phyloP scores from a whole-genome alignment of 75 land plant genomes.

The Sequoia sempervirens region DNA sequence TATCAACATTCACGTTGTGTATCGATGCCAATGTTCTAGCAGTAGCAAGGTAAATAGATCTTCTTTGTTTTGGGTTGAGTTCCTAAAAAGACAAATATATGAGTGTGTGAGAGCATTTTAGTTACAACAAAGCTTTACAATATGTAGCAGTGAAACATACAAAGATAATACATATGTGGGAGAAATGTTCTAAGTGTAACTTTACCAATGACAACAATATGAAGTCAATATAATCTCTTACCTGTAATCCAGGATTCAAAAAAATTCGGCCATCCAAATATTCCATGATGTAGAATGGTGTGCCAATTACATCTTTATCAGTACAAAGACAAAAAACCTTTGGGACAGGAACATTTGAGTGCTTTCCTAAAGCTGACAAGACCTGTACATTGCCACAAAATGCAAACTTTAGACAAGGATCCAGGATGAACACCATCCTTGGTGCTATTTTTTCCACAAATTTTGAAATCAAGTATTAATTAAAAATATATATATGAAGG shows the following conservation, averaged over 20 bases:
- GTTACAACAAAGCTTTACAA: background rate
- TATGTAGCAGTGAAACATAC: slow-evolving; percentile 1
- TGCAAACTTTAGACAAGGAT: background rate
- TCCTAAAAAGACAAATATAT: slow-evolving; percentile 29
- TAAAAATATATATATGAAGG: background rate
- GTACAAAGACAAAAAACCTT: slow-evolving; percentile 80
- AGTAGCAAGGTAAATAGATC: slow-evolving; percentile 63
- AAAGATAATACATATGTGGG: background rate
- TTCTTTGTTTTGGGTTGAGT: slow-evolving; percentile 51
- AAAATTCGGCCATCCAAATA: slow-evolving; percentile 87
- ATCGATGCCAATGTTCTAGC: slow-evolving; percentile 74
- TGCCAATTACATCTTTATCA: slow-evolving; percentile 89
- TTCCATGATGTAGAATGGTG: slow-evolving; percentile 97
- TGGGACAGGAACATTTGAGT: slow-evolving; percentile 86
- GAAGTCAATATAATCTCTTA: slow-evolving; percentile 18
- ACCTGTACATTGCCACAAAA: slow-evolving; percentile 45
- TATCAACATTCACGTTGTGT: slow-evolving; percentile 74
- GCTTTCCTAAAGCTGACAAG: slow-evolving; percentile 58
- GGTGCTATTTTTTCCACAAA: background rate
- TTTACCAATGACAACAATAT: background rate
- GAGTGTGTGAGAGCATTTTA: background rate
- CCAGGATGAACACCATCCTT: background rate
- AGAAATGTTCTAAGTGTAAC: background rate
- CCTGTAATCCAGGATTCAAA: slow-evolving; percentile 62
- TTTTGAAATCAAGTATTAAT: background rate